phyloP scores from a whole-genome alignment of 192 early-diverging fungal genomes.

The Coemansia sp. region DNA sequence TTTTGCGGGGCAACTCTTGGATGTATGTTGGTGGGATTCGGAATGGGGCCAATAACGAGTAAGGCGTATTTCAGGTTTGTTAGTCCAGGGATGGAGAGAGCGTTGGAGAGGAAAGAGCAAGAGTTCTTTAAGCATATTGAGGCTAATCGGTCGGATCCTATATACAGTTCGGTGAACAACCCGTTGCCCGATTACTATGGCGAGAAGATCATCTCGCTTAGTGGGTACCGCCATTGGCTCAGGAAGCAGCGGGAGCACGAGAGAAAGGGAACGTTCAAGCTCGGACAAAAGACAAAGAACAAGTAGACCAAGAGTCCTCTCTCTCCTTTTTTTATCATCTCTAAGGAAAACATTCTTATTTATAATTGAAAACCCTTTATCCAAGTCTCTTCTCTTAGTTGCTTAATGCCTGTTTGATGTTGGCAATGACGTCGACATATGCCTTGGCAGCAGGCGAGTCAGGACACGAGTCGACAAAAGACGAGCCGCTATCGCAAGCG shows the following conservation, averaged over 20 bases:
- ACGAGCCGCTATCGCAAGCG: constrained; percentile 83
- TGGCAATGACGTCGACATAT: constrained; percentile 61
- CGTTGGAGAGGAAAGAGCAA: constrained; percentile 54
- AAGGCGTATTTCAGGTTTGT: constrained; percentile 58
- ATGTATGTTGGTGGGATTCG: constrained; percentile 63
- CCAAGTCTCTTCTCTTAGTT: not conserved
- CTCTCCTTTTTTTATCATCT: too few relatives aligned
- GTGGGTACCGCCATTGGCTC: constrained; percentile 83
- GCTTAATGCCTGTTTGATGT: constrained; percentile 19
- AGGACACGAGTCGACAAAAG: constrained; percentile 79
- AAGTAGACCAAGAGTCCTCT: too few relatives aligned
- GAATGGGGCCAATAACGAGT: constrained; percentile 66
- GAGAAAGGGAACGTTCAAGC: constrained; percentile 68
- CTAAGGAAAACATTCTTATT: too few relatives aligned
- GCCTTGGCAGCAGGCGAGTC: constrained; percentile 83
- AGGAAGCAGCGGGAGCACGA: constrained; percentile 81
- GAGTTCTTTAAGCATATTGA: constrained; percentile 66
- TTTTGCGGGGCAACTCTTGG: constrained; percentile 57
- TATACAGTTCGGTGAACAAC: constrained; percentile 66
- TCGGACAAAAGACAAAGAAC: constrained; percentile 51
- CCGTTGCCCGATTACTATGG: constrained; percentile 91
- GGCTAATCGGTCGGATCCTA: constrained; percentile 67
- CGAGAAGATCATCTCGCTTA: constrained; percentile 84
- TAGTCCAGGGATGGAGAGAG: constrained; percentile 43
- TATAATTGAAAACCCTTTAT: too few relatives aligned